Base-by-base conservation (phyloP, 768 basidiomycete species). In the Russula sp. region DNA sequence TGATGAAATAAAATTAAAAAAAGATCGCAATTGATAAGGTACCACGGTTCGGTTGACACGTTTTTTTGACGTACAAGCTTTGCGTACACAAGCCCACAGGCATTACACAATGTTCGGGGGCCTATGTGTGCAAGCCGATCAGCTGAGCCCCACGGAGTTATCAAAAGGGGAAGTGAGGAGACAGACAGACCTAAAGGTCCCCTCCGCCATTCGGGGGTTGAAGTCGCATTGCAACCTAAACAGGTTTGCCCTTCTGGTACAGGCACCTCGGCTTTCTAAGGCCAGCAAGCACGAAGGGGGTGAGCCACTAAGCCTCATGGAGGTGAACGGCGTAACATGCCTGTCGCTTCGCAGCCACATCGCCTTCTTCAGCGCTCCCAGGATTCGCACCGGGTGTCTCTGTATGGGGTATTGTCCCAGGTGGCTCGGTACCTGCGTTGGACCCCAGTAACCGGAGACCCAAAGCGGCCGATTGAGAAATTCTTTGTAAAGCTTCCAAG, bases 161-260 rank as follows among this genome's bases (percentile, higher is more conserved):
- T 48, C 13, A 53, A 57, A 40, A 51, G 53, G 55, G 49, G 59
- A 44, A 38, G 36, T 38, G 28, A 18, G 28, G 44, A 30, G 20
- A n/a, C n/a, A 40, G 50, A 75, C 79, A 73, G 72, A 91, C 90
- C 90, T 77, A 92, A 75, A 16, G 90, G 90, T 1, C 90, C 90
- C 66, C 91, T 78, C 60, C 90, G 80, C 90, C 91, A 93, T 78
- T 93, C 90, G 7, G 90, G 90, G 67, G 90, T 93, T 61, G 89
- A 87, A 18, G 91, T 93, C 66, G 90, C 90, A 70, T 77, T 81
- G 76, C 90, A 93, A 36, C 90, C 91, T 36, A 90, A 79, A 75
- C 90, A 93, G 28, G 82, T 88, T 73, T 92, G 90, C 18, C 83
- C 83, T 61, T 88, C 87, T 65, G 78, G 77, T 62, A 74, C 75